phyloP scores from a whole-genome alignment of 176 grass and related monocot species.

The Dendrocalamus sinicus region DNA sequence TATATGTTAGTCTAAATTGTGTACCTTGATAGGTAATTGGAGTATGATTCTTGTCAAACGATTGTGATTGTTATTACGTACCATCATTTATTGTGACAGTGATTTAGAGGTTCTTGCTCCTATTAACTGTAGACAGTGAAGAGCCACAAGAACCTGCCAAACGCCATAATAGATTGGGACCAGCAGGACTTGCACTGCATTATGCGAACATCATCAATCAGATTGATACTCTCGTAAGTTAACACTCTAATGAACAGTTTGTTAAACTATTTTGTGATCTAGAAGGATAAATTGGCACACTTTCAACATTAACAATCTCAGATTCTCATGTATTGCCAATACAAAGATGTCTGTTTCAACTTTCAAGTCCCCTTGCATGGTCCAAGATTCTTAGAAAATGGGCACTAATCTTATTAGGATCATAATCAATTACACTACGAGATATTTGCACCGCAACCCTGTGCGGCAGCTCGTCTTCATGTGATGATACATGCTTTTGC shows the following conservation, averaged over 20 bases:
- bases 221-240: slow-evolving; percentile 96
- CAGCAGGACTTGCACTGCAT: slow-evolving; percentile 91
- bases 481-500: slow-evolving; percentile 31
- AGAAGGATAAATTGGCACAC: slow-evolving; percentile 7
- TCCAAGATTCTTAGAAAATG: slow-evolving; percentile 33
- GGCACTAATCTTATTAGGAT: slow-evolving; percentile 23
- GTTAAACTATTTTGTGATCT: slow-evolving; percentile 33
- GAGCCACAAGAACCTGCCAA: slow-evolving; percentile 58
- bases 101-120: slow-evolving; percentile 36
- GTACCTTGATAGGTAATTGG: slow-evolving; percentile 31
- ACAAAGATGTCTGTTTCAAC: slow-evolving; percentile 26
- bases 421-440: slow-evolving; percentile 22
- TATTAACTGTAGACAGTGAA: slow-evolving; percentile 63
- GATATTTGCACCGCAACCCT: slow-evolving; percentile 13
- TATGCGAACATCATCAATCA: slow-evolving; percentile 97
- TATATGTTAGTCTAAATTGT: slow-evolving; percentile 3
- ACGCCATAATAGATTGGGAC: slow-evolving; percentile 72
- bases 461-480: slow-evolving; percentile 3
- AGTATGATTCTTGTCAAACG: neutral
- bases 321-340: slow-evolving; percentile 25
- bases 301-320: slow-evolving; percentile 19
- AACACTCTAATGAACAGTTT: slow-evolving; percentile 30
- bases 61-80: slow-evolving; percentile 21
- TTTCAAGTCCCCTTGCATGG: slow-evolving; percentile 19
- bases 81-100: slow-evolving; percentile 20